Evolutionary conservation across 2,329 filamentous ascomycete genomes (phyloP).

Genomic region (Fusarium sp.): DNA sequence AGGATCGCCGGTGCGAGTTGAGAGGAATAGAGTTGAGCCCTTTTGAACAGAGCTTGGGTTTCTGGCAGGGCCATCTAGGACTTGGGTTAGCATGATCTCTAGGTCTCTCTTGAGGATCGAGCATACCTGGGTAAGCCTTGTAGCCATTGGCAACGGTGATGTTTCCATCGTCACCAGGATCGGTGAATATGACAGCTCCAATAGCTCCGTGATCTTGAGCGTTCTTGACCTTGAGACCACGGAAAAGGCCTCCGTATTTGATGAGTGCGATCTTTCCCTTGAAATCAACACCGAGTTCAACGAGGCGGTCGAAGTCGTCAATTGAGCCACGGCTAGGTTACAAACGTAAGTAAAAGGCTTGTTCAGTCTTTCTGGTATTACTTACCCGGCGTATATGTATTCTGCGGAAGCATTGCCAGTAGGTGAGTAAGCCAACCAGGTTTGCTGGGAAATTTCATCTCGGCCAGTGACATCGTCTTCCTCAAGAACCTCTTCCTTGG

Average conservation of each 20-base stretch:
- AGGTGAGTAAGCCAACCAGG: conserved; percentile 87
- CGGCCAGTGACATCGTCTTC: conserved; percentile 81
- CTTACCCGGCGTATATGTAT: conserved; percentile 80
- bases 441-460: conserved; percentile 73
- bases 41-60: conserved; percentile 83
- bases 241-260: conserved; percentile 82
- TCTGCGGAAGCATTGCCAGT: conserved; percentile 80
- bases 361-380: rapidly evolving
- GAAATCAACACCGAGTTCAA: conserved; percentile 75
- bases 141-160: conserved; percentile 81
- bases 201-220: conserved; percentile 88
- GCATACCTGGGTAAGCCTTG: conserved; percentile 71
- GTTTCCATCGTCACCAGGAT: conserved; percentile 86
- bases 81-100: rapidly evolving
- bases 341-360: background rate
- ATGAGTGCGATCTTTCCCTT: conserved; percentile 82
- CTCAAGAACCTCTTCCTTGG: conserved; percentile 79
- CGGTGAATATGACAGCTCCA: conserved; percentile 82
- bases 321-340: conserved; percentile 71
- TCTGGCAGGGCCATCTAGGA: conserved; percentile 73
- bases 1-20: conserved; percentile 72
- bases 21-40: conserved; percentile 80
- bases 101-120: rapidly evolving
- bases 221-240: conserved; percentile 85
- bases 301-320: conserved; percentile 78